phyloP scores from a whole-genome alignment of 1,139 yeast species.

The Taphrina betulina region DNA sequence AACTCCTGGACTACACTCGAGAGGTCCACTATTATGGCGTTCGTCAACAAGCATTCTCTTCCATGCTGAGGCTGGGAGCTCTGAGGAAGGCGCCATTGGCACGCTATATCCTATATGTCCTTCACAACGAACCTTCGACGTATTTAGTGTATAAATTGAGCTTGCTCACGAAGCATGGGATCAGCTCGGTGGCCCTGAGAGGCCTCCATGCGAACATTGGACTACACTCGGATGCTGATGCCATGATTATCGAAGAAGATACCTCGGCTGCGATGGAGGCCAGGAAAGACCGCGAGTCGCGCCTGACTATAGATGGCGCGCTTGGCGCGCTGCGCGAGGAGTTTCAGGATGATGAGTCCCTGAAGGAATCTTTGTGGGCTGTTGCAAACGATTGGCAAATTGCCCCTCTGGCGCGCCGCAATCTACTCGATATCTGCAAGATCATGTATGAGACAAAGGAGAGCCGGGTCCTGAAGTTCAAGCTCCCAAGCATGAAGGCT shows the following conservation, averaged over 20 bases:
- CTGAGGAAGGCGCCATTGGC: constrained; percentile 62
- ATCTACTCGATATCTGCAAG: constrained; percentile 63
- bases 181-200: constrained; percentile 68
- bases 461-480: constrained; percentile 58
- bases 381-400: constrained; percentile 56
- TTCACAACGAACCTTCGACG: constrained; percentile 58
- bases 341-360: constrained; percentile 61
- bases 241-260: constrained; percentile 49
- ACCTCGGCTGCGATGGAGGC: constrained; percentile 46
- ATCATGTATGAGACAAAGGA: constrained; percentile 67
- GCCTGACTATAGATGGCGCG: constrained; percentile 60
- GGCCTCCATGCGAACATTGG: constrained; percentile 47
- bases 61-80: constrained; percentile 73
- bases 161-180: constrained; percentile 51
- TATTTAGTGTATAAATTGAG: constrained; percentile 56
- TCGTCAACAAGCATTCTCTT: constrained; percentile 67
- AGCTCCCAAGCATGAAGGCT: constrained; percentile 65
- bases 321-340: constrained; percentile 66
- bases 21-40: constrained; percentile 55
- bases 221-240: constrained; percentile 40
- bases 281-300: constrained; percentile 47
- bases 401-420: constrained; percentile 58
- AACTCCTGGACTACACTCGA: constrained; percentile 54
- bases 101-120: constrained; percentile 59
- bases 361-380: constrained; percentile 65